Percentiles rank a stretch among this genome's conserved stretches.
These are phyloP conservation scores for Saccharomycopsis sp. DNA, from an alignment of 805 yeast species.

Conservation along the genomic window DNA sequence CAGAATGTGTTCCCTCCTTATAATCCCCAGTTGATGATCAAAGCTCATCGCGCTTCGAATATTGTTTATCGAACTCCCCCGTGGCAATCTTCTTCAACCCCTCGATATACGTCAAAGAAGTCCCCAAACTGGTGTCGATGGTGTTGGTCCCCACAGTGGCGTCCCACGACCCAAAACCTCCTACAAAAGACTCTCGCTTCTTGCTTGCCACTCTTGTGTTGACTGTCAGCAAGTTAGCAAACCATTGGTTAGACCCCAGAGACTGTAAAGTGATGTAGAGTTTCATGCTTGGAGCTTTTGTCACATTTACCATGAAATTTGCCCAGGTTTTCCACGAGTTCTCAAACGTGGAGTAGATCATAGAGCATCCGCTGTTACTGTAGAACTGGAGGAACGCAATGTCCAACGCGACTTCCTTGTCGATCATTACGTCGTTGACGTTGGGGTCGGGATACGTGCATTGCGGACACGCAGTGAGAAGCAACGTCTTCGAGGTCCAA, in stretches of 20 bases:
- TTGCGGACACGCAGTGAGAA: slow-evolving; percentile 61
- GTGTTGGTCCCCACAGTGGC: slow-evolving; percentile 14
- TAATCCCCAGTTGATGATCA: too few species aligned
- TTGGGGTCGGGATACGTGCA: slow-evolving; percentile 55
- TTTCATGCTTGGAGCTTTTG: slow-evolving; percentile 2
- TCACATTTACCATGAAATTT: not conserved
- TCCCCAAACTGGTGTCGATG: slow-evolving; percentile 8
- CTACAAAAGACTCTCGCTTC: slow-evolving; percentile 3
- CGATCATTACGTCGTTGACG: slow-evolving; percentile 34
- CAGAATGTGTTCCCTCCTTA: too few species aligned
- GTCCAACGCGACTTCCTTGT: slow-evolving; percentile 45
- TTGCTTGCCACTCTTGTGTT: slow-evolving; percentile 6
- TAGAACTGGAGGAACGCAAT: slow-evolving; percentile 60
- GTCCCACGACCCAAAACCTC: slow-evolving; percentile 20
- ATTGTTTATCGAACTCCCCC: slow-evolving; percentile 8
- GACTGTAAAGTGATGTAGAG: slow-evolving; percentile 16
- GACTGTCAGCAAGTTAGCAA: slow-evolving; percentile 5
- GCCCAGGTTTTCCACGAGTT: slow-evolving; percentile 9
- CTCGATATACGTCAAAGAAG: slow-evolving; percentile 5
- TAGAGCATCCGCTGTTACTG: slow-evolving; percentile 40
- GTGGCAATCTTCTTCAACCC: slow-evolving; percentile 15
- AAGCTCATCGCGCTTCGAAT: slow-evolving; percentile 18
- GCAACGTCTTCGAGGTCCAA: slow-evolving; percentile 38
- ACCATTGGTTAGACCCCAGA: slow-evolving; percentile 7
- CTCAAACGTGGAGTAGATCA: not conserved